These are phyloP conservation scores for Closterium sp. DNA, from an alignment of 139 green algal genomes.

Conservation along the genomic window DNA sequence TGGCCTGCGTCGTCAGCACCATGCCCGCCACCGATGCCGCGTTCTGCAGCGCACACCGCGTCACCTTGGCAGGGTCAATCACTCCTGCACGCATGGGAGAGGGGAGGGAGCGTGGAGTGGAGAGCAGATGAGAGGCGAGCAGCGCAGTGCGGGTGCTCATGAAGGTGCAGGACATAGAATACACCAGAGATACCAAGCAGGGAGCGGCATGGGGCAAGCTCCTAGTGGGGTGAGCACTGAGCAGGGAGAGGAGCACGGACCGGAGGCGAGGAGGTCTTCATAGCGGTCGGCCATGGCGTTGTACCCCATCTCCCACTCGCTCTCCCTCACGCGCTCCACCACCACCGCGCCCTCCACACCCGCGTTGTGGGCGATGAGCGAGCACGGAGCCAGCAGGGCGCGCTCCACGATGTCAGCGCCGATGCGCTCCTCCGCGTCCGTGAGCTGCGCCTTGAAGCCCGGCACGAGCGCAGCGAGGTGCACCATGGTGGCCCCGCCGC, in stretches of 20 bases:
- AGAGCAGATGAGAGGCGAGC: too few species aligned
- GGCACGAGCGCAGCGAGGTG: conserved; percentile 84
- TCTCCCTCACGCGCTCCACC: conserved; percentile 80
- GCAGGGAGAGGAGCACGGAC: not conserved
- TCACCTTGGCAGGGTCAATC: conserved; percentile 96
- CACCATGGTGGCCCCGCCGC: conserved; percentile 89
- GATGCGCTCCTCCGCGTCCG: conserved; percentile 83
- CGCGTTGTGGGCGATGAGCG: conserved; percentile 85
- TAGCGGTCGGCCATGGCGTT: conserved; percentile 78
- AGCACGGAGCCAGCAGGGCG: conserved; percentile 59
- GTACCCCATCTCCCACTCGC: conserved; percentile 86
- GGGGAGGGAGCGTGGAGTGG: too few species aligned
- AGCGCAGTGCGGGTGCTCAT: too few species aligned
- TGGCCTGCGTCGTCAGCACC: conserved; percentile 95
- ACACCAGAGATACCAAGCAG: not conserved
- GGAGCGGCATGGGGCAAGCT: not conserved
- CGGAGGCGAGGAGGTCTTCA: conserved; percentile 48
- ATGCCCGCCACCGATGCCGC: conserved; percentile 93
- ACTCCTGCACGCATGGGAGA: conserved; percentile 67
- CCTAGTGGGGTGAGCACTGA: not conserved
- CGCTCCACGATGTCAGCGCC: conserved; percentile 95
- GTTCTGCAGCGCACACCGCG: conserved; percentile 86
- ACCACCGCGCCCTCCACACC: conserved; percentile 88
- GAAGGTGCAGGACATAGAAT: not conserved
- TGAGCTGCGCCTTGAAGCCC: conserved; percentile 79